Conservation (phyloP, 768 basidiomycete species). For the Leucocoprinus leucothites region DNA sequence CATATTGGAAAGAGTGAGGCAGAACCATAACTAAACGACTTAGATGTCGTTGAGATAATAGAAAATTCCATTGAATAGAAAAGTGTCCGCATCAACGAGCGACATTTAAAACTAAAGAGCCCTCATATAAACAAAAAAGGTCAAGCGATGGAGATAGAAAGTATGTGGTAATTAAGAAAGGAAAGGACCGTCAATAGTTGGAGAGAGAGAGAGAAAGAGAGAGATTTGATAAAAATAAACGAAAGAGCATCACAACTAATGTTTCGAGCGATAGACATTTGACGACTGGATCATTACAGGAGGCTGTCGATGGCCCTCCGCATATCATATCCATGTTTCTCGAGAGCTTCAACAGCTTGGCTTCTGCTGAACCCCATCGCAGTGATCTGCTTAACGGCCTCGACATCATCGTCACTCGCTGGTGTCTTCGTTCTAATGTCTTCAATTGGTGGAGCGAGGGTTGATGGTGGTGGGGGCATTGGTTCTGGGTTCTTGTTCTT, state of each 20-base stretch:
- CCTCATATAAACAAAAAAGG: background rate
- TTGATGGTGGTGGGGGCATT: conserved; percentile 34
- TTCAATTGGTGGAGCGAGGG: conserved; percentile 42
- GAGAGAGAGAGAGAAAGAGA: background rate
- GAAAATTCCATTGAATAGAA: background rate
- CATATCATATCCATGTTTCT: conserved; percentile 81
- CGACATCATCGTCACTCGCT: conserved; percentile 66
- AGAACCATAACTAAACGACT: background rate
- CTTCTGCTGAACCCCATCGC: conserved; percentile 88
- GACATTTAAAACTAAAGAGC: background rate
- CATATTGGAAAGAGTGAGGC: background rate
- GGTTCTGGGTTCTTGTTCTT: conserved; percentile 52
- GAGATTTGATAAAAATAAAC: background rate
- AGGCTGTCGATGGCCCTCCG: conserved; percentile 74
- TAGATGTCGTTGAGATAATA: background rate
- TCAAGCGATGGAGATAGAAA: background rate
- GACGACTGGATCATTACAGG: conserved; percentile 33
- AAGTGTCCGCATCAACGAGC: conserved; percentile 1
- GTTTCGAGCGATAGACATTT: background rate
- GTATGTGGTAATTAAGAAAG: background rate
- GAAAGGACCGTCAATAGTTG: conserved; percentile 6
- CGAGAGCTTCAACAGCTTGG: conserved; percentile 82
- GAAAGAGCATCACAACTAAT: background rate
- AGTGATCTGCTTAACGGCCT: conserved; percentile 74
- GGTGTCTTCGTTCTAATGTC: conserved; percentile 45